Base-by-base conservation (phyloP, 345 rosid genomes). In the Erysimum cheiranthoides region DNA sequence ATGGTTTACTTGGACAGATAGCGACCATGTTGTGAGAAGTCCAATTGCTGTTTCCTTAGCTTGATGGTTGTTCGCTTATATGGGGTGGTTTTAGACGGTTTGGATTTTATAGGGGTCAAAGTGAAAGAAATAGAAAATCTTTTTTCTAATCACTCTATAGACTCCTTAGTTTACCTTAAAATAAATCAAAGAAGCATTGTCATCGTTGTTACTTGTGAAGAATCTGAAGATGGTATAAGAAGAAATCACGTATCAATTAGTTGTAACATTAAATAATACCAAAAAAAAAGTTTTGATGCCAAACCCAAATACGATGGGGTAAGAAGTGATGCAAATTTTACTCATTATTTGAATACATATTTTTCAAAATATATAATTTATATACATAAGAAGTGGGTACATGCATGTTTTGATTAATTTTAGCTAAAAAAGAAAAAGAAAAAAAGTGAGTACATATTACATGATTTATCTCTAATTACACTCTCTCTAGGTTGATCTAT, bases 1-100 rank as follows among this genome's bases (percentile, higher is more conserved):
- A 21, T 88, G 87, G 93, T 93, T 82, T 63, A 82, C 81, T 65
- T 93, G 96, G 97, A 68, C 69, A 18, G 88, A 91, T 75, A 78
- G 79, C 4, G 10, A 61, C 54, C 89, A 88, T 66, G 42, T 16
- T 34, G 98, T 91, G 12, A 84, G 81, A 73, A 93, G 97, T 83
- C 93, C 94, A 5, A 70, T 90, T 39, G 93, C 86, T 9, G 70
- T 87, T 13, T 86, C 92, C 30, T 73, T 86, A 49, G 86, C 84
- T 79, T 79, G 46, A 73, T 38, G 65, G 42, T 40, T 47, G 36
- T 70, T 54, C 21, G 17, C 38, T 43, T 53, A 42, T 25, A 43
- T 76, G 43, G 52, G 51, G 32, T 49, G 5, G 27, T 49, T 9
- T 66, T 40, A 11, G 30, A 11, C 3, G 1, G 5, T 59, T 60